These are phyloP conservation scores for Mycena vulgaris DNA, from an alignment of 768 basidiomycete species.

Conservation along the genomic window DNA sequence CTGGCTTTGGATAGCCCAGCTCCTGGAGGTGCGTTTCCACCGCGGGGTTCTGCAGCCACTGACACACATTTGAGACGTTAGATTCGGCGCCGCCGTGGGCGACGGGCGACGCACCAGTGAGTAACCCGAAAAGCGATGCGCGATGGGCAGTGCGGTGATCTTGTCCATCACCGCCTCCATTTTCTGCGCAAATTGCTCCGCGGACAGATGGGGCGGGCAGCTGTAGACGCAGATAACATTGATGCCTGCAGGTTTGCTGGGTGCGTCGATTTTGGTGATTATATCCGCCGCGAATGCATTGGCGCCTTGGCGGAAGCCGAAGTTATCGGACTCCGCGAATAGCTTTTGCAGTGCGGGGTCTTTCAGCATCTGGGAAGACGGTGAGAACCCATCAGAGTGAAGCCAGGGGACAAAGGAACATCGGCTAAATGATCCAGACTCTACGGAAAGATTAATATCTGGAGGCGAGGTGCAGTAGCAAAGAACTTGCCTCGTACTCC, in stretches of 20 bases:
- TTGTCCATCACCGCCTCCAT: conserved; percentile 27
- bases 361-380: conserved; percentile 24
- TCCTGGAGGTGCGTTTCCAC: conserved; percentile 29
- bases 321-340: conserved; percentile 27
- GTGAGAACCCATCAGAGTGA: conserved; percentile 1
- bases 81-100: neutral
- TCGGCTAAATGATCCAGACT: conserved; percentile 26
- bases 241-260: neutral
- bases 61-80: neutral
- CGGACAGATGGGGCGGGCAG: conserved; percentile 23
- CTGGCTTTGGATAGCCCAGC: conserved; percentile 24
- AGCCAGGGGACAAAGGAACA: neutral
- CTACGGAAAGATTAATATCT: conserved; percentile 12
- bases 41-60: conserved; percentile 29
- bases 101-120: conserved; percentile 18
- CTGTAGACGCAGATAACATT: conserved; percentile 22
- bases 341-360: conserved; percentile 27
- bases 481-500: conserved; percentile 28
- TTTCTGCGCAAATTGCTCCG: conserved; percentile 15
- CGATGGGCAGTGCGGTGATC: conserved; percentile 16
- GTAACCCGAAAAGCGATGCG: conserved; percentile 18
- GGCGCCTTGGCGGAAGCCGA: conserved; percentile 25
- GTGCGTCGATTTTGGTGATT: conserved; percentile 13
- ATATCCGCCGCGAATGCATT: conserved; percentile 32
- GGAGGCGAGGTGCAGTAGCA: neutral